Conservation (phyloP, 805 yeast species). For the Schwanniomyces sp. region DNA sequence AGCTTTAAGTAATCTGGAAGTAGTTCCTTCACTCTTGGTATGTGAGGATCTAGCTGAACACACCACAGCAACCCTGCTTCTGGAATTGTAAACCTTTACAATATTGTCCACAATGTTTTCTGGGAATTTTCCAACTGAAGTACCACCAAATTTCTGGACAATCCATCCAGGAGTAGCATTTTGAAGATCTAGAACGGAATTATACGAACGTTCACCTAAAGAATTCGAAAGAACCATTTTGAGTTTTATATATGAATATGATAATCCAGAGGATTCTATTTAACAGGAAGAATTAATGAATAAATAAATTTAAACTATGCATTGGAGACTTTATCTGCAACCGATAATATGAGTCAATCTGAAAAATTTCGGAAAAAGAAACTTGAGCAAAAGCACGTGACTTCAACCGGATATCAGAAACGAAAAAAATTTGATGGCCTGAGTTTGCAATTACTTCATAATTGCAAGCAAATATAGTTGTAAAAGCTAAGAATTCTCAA, state of each 20-base stretch:
- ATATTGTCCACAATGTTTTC: slow-evolving; percentile 82
- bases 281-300: not conserved
- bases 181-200: slow-evolving; percentile 41
- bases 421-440: slow-evolving; percentile 1
- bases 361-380: slow-evolving; percentile 1
- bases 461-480: not conserved
- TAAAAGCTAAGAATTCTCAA: not conserved
- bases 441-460: slow-evolving; percentile 5
- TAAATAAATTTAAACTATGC: not conserved
- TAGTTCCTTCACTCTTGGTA: slow-evolving; percentile 93
- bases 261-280: not conserved
- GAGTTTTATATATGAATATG: not conserved
- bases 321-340: not conserved
- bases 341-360: not conserved
- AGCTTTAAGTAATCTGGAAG: slow-evolving; percentile 80
- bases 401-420: not conserved
- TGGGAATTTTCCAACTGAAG: slow-evolving; percentile 94
- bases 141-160: slow-evolving; percentile 95
- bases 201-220: slow-evolving; percentile 30
- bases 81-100: slow-evolving; percentile 61
- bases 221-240: slow-evolving; percentile 20
- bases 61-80: slow-evolving; percentile 81
- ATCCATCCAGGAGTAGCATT: slow-evolving; percentile 34
- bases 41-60: slow-evolving; percentile 93
- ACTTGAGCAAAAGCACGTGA: not conserved